Evolutionary conservation across 2,329 filamentous ascomycete genomes (phyloP), one percentile per base, ranked within the genome.

Genomic region (Lachnellula arida): DNA sequence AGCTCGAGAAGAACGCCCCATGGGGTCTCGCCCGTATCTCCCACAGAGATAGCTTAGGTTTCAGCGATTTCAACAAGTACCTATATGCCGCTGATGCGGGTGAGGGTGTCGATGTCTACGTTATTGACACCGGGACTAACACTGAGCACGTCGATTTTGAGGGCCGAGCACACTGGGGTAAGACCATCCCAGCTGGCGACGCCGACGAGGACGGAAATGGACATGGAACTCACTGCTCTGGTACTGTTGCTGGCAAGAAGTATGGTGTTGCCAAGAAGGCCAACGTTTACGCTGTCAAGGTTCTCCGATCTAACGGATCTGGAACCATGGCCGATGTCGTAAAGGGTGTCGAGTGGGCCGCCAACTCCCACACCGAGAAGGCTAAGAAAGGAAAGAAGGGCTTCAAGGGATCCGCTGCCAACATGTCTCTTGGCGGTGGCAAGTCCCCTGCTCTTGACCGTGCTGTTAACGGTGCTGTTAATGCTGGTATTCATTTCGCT

Each of bases 221-320:
- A 60, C 94, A 99, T 80, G 94, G 94, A 69, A 99, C 94, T 70
- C 94, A 99, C 82, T 99, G 94, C 86, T 97, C 94, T 63, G 94
- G 94, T 68, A 99, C 95, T 61, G 87, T 99, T 69, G 94, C 89
- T 64, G 94, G 95, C 73, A 95, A 94, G 85, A 97, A 96, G 81
- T 99, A 96, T 72, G 94, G 94, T 84, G 94, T 99, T 63, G 93
- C 94, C 73, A 99, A 99, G 87, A 97, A 97, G 85, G 94, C 95
- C 71, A 86, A 90, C 67, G 81, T 99, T 74, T 92, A 95, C 71
- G 94, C 94, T 63, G 92, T 99, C 81, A 99, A 99, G 87, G 94
- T 99, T 42, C 88, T 99, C 67, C 86, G 88, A 73, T 97, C 93
- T 68, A 99, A 96, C 76, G 94, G 94, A 68, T 97, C 93, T 49